phyloP scores from a whole-genome alignment of 805 yeast species.

The Yarrowia alimentaria region DNA sequence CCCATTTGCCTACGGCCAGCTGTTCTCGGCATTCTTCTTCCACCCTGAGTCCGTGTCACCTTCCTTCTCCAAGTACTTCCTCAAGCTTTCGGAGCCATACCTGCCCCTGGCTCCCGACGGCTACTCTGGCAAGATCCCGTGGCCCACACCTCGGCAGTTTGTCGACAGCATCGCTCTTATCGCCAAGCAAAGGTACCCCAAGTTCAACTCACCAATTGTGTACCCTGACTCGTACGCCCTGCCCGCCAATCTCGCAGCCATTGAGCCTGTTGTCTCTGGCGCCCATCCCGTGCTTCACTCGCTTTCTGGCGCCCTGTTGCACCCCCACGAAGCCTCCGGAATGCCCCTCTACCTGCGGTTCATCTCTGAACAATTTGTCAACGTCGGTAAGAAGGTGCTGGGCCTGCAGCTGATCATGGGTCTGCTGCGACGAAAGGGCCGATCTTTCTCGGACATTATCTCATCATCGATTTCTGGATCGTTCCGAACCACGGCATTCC shows the following conservation, averaged over 20 bases:
- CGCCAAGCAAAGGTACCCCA: constrained; percentile 39
- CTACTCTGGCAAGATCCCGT: constrained; percentile 36
- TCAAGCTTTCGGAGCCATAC: constrained; percentile 37
- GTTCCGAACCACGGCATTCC: constrained; percentile 38
- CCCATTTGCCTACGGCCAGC: constrained; percentile 44
- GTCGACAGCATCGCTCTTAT: constrained; percentile 38
- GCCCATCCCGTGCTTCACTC: constrained; percentile 40
- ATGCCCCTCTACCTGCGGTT: constrained; percentile 34
- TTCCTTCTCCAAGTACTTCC: constrained; percentile 38
- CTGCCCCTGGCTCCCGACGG: constrained; percentile 37
- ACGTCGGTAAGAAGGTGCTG: constrained; percentile 36
- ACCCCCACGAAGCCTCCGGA: constrained; percentile 37
- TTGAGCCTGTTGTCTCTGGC: constrained; percentile 35
- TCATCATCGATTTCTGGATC: constrained; percentile 33
- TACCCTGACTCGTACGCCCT: constrained; percentile 34
- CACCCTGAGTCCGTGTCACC: constrained; percentile 41
- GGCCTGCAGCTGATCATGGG: constrained; percentile 36
- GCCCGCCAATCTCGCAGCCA: constrained; percentile 30
- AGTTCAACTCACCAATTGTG: constrained; percentile 37
- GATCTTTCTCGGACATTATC: constrained; percentile 23
- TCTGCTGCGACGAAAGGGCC: constrained; percentile 28
- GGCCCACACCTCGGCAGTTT: constrained; percentile 40
- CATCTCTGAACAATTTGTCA: constrained; percentile 33
- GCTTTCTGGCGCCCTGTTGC: constrained; percentile 39
- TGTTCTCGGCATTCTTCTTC: constrained; percentile 40